Base-by-base conservation (phyloP, 805 yeast species). In the Huiozyma naganishii region DNA sequence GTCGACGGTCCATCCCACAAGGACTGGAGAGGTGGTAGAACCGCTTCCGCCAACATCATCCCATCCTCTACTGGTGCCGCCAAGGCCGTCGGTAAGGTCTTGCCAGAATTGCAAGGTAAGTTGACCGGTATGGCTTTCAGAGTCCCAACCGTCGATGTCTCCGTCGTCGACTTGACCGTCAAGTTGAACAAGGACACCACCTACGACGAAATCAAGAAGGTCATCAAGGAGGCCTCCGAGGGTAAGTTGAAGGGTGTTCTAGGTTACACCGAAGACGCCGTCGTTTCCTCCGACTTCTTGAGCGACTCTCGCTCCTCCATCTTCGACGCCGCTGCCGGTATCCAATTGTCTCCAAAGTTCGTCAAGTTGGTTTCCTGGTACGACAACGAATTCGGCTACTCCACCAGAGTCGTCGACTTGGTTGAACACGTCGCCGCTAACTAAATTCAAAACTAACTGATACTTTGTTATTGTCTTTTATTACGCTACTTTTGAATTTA, bases 11-110 rank as follows among this genome's bases (percentile, higher is more conserved):
- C 83, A 63, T 78, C 84, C 65, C 81, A 76, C 71, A 79, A 79
- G 71, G 84, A 78, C 71, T 78, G 84, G 84, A 77, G 84, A 76
- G 83, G 83, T 71, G 84, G 83, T 66, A 74, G 84, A 72, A 76
- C 83, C 57, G 84, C 84, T 61, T 76, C 82, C 50, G 83, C 79
- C 61, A 78, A 79, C 77, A 78, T 79, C 64, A 79, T 79, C 59
- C 84, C 84, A 67, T 78, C 83, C 45, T 76, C 83, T 53, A 79
- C 84, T 44, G 84, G 84, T 73, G 84, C 84, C 55, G 84, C 84
- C 51, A 79, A 79, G 73, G 83, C 83, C 55, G 84, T 79, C 57
- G 83, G 83, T 69, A 77, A 76, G 69, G 83, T 78, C 61, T 76
- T 79, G 54, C 84, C 84, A 57, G 79, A 72, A 62, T 73, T 79